Percentiles rank a stretch among this genome's conserved stretches.
phyloP scores from a whole-genome alignment of 176 grass and related monocot genomes.

The Oryza officinalis region DNA sequence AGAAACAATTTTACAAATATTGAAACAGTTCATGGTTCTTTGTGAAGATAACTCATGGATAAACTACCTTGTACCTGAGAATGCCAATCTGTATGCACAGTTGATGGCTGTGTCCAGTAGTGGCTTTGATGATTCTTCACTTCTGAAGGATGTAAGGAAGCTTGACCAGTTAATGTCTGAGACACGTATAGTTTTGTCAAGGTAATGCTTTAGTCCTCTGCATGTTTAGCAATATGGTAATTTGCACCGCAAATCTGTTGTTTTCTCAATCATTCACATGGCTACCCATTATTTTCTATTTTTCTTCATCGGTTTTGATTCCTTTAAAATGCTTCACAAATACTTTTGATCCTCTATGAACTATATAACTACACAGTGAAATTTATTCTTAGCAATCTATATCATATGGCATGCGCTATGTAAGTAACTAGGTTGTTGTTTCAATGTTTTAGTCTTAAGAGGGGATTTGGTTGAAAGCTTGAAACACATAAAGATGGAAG shows the following conservation, averaged over 20 bases:
- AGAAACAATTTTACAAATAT: slow-evolving; percentile 69
- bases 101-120: slow-evolving; percentile 65
- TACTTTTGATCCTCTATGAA: background rate
- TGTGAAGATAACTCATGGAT: slow-evolving; percentile 76
- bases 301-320: background rate
- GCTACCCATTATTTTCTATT: background rate
- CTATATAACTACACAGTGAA: background rate
- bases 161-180: slow-evolving; percentile 87
- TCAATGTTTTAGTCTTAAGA: background rate
- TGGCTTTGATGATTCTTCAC: slow-evolving; percentile 63
- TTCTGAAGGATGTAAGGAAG: slow-evolving; percentile 77
- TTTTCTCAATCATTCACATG: slow-evolving; percentile 1
- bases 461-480: background rate
- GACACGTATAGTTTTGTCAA: slow-evolving; percentile 77
- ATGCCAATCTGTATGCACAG: slow-evolving; percentile 64
- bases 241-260: background rate
- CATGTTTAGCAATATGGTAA: background rate
- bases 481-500: background rate
- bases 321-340: background rate
- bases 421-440: background rate
- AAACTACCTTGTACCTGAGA: slow-evolving; percentile 81
- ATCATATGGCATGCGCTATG: slow-evolving; percentile 8
- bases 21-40: slow-evolving; percentile 64
- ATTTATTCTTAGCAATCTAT: slow-evolving; percentile 4
- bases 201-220: slow-evolving; percentile 52